A percentile compares a stretch with the other conserved stretches of the same genome.
Conservation (phyloP, 257 asterid genomes). For the Datura wrightii region DNA sequence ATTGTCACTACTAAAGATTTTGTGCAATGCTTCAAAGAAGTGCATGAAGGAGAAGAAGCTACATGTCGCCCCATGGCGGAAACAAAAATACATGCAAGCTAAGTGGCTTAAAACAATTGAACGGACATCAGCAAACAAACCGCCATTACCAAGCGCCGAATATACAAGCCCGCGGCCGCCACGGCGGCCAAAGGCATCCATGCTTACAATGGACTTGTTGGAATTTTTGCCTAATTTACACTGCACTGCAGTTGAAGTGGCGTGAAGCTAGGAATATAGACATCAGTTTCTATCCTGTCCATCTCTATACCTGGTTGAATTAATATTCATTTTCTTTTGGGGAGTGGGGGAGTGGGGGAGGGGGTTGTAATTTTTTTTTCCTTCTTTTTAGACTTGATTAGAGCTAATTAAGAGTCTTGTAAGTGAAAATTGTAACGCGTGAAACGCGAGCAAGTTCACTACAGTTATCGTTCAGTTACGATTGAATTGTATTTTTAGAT, state of each 20-base stretch:
- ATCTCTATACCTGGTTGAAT: neutral
- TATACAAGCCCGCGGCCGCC: slow-evolving; percentile 46
- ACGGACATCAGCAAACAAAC: slow-evolving; percentile 42
- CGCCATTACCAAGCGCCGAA: slow-evolving; percentile 36
- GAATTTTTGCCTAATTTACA: slow-evolving; percentile 56
- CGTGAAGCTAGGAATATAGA: slow-evolving; percentile 39
- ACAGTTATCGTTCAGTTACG: too few species aligned
- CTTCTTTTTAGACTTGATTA: too few species aligned
- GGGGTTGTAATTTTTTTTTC: neutral
- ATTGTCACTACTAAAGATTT: slow-evolving; percentile 59
- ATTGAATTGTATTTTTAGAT: too few species aligned
- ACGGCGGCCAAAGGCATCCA: slow-evolving; percentile 70
- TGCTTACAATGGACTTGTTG: slow-evolving; percentile 74
- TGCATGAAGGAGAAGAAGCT: slow-evolving; percentile 89
- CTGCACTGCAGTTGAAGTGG: slow-evolving; percentile 64
- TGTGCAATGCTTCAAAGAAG: slow-evolving; percentile 74
- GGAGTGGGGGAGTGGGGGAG: neutral
- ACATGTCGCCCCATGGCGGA: slow-evolving; percentile 96
- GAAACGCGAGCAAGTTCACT: neutral
- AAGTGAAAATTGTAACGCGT: neutral
- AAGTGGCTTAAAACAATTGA: slow-evolving; percentile 73
- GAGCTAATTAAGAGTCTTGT: neutral
- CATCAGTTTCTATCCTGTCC: neutral
- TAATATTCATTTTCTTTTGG: neutral
- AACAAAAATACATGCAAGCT: slow-evolving; percentile 88